Base-by-base conservation (phyloP, 1,284 basidiomycete species). In the Apiotrichum mycotoxinovorans region DNA sequence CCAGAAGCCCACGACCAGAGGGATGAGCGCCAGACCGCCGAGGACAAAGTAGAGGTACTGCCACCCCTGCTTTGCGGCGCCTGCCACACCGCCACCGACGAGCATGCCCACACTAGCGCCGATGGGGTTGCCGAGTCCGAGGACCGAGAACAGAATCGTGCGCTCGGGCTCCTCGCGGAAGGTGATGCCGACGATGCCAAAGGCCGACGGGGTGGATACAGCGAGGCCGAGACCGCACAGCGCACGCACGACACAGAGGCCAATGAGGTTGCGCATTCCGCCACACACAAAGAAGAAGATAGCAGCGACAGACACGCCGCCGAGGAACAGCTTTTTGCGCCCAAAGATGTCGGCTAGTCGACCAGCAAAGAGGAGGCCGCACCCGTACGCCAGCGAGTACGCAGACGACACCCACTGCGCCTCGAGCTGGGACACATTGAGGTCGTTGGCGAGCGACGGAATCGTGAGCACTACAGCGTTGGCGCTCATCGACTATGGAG, bases 321-420 rank as follows among this genome's bases (percentile, higher is more conserved):
- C 45, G 33, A 78, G 57, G 56, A 76, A 79, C 18, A 78, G 64
- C 10, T 52, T 47, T 46, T 70, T 67, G 34, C 73, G 64, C 2
- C 76, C 76, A 43, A 71, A 74, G 38, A 77, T 66, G 51, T 79
- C 77, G 3, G 76, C 73, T 52, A 79, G 57, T 9, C 71, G 69
- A 11, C 77, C 77, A 2, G 68, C 57, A n/a, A 77, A 67, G 27
- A 78, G 70, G n/a, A 79, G 62, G 3, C 74, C 66, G 35, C 74
- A 71, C 35, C 72, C 78, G 35, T 69, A 71, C 22, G 75, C 66
- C 10, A 79, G 68, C 4, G 75, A 70, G 58, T 76, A 74, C 49
- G 76, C 68, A 7, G 75, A 72, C 11, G 74, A 58, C 4, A 74
- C 72, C 78, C 78, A 79, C 49, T 73, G 71, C 17, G 75, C 65